phyloP scores from a whole-genome alignment of 768 basidiomycete species.

The Pulveroboletus ravenelii region DNA sequence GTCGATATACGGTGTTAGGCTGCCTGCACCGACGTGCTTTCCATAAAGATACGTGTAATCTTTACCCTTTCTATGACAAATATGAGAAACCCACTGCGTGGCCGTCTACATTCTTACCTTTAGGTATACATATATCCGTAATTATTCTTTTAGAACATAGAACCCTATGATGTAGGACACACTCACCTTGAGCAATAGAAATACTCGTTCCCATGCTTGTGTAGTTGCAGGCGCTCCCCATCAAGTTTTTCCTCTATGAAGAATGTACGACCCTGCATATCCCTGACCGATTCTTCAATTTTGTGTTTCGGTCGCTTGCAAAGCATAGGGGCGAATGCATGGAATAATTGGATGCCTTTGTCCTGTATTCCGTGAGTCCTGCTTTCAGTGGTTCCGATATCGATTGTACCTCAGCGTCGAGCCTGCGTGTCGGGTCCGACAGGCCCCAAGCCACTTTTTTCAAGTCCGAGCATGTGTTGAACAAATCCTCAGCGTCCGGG shows the following conservation, averaged over 20 bases:
- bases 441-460: constrained; percentile 91
- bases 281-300: constrained; percentile 78
- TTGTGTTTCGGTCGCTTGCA: constrained; percentile 83
- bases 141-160: too few species aligned
- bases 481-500: constrained; percentile 89
- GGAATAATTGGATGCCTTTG: constrained; percentile 76
- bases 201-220: constrained; percentile 87
- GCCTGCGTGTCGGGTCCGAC: constrained; percentile 65
- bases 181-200: constrained; percentile 85
- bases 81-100: not conserved
- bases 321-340: constrained; percentile 91
- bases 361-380: constrained; percentile 47
- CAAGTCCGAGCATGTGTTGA: constrained; percentile 94
- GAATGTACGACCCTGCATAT: constrained; percentile 77
- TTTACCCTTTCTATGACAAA: constrained; percentile 68
- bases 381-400: too few species aligned
- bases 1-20: constrained; percentile 84
- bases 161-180: too few species aligned
- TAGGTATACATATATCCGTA: too few species aligned
- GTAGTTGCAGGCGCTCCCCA: constrained; percentile 93
- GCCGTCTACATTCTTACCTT: not conserved
- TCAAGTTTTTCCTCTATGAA: constrained; percentile 97
- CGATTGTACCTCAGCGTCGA: constrained; percentile 50
- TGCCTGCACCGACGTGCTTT: constrained; percentile 73
- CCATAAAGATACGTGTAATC: constrained; percentile 93